A percentile compares a stretch with the other conserved stretches of the same genome.
Evolutionary conservation across 805 yeast species (phyloP).

Genomic region (Yarrowia sp.): DNA sequence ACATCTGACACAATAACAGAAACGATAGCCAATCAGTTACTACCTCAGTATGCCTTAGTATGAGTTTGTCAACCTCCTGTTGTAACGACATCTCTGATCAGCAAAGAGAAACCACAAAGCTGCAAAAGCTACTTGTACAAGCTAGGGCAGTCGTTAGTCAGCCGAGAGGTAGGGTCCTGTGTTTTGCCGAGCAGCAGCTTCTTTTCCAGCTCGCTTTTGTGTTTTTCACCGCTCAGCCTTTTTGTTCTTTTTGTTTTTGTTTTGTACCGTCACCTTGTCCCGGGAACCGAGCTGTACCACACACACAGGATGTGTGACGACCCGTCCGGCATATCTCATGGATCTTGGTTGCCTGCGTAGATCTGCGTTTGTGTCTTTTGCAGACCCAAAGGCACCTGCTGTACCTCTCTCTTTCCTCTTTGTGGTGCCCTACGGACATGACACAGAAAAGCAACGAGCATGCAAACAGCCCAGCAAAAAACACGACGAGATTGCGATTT

Average conservation of each 20-base stretch:
- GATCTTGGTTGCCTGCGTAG: slow-evolving; percentile 35
- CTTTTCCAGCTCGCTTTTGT: not conserved
- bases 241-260: not conserved
- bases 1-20: too few species aligned
- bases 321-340: slow-evolving; percentile 33
- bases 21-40: too few species aligned
- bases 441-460: slow-evolving; percentile 14
- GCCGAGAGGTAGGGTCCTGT: not conserved
- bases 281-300: slow-evolving; percentile 15
- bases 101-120: not conserved
- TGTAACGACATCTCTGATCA: not conserved
- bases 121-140: too few species aligned
- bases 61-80: too few species aligned
- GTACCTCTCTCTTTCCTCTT: slow-evolving; percentile 12
- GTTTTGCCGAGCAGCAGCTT: not conserved
- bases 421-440: slow-evolving; percentile 3
- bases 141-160: not conserved
- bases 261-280: not conserved
- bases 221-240: not conserved
- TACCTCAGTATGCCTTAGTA: too few species aligned
- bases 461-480: not conserved
- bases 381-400: too few species aligned
- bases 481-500: not conserved
- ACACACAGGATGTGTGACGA: slow-evolving; percentile 6
- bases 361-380: slow-evolving; percentile 21